phyloP scores from a whole-genome alignment of 371 early-diverging fungal species.

The Circinella umbellata region DNA sequence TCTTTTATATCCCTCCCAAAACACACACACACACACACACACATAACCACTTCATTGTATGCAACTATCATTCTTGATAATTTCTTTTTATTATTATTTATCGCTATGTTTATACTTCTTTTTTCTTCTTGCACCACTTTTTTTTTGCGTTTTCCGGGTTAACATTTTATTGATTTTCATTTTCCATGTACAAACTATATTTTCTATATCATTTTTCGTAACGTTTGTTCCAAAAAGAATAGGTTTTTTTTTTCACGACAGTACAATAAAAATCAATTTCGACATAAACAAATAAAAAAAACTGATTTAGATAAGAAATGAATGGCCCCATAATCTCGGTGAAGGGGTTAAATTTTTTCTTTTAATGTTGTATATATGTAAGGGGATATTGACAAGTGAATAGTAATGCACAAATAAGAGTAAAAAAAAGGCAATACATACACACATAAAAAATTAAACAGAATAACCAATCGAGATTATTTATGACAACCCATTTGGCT shows the following conservation, averaged over 20 bases:
- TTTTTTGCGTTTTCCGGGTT: neutral
- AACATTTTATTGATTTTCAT: neutral
- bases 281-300: neutral
- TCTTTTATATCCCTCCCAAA: neutral
- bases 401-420: neutral
- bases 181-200: neutral
- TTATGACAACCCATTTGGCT: neutral
- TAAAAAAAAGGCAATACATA: no score
- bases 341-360: neutral
- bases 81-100: neutral
- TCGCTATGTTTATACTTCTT: conserved; percentile 1
- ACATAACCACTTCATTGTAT: neutral
- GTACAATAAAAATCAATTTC: neutral
- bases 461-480: neutral
- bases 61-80: neutral
- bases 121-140: neutral
- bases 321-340: conserved; percentile 1
- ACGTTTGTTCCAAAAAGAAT: neutral
- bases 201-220: neutral
- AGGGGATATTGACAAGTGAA: conserved; percentile 8
- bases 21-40: no score
- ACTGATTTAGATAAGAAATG: neutral
- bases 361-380: neutral
- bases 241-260: neutral
- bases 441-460: neutral